Evolutionary conservation across 805 yeast genomes (phyloP).

Genomic region (Pichia paraexigua): DNA sequence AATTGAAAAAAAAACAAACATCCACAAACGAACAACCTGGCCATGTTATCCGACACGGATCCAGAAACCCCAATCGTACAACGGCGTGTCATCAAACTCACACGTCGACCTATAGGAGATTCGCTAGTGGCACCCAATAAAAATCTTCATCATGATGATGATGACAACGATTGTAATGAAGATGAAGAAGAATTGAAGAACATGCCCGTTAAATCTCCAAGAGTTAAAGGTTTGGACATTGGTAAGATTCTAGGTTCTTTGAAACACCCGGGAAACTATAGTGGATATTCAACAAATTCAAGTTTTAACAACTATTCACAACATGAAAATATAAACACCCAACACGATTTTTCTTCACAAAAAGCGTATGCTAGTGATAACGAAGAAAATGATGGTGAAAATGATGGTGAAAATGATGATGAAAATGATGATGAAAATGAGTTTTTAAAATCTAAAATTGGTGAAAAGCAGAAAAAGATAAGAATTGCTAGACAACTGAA

Average conservation of each 20-base stretch:
- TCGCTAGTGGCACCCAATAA: neutral
- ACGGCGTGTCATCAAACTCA: neutral
- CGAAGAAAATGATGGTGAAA: neutral
- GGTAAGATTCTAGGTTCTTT: conserved; percentile 3
- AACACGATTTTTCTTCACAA: neutral
- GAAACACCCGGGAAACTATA: conserved; percentile 3
- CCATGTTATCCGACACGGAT: neutral
- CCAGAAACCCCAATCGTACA: neutral
- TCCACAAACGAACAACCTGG: neutral
- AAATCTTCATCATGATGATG: neutral
- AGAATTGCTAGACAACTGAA: neutral
- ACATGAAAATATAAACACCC: neutral
- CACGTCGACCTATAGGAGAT: neutral
- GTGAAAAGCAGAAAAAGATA: neutral
- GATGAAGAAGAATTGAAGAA: neutral
- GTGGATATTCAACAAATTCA: conserved; percentile 7
- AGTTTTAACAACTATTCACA: conserved; percentile 1
- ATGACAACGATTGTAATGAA: neutral
- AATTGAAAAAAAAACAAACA: too few relatives aligned
- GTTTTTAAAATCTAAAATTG: neutral
- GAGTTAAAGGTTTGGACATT: neutral
- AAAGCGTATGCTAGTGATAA: conserved; percentile 4
- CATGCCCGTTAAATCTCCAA: neutral
- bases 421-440: neutral
- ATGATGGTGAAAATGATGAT: neutral